Percentiles rank a stretch among this genome's conserved stretches.
phyloP scores from a whole-genome alignment of 2,329 filamentous ascomycete species.

The Falciphora oryzae region DNA sequence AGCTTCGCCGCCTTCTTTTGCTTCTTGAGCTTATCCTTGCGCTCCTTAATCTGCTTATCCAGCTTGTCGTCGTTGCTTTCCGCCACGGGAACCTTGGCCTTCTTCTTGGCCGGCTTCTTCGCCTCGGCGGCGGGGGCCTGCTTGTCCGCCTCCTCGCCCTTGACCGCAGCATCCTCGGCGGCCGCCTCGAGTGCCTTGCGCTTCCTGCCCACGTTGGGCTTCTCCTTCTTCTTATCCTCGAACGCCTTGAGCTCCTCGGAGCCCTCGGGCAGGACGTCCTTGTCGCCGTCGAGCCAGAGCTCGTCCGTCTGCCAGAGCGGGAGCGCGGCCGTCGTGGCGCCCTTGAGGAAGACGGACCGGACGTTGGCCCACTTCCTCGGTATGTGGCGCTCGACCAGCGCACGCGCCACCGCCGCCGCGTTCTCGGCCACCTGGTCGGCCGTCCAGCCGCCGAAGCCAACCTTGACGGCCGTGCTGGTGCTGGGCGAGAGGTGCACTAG shows the following conservation, averaged over 20 bases:
- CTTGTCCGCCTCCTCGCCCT: slow-evolving; percentile 20
- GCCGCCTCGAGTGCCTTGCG: slow-evolving; percentile 41
- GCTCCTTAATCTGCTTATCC: slow-evolving; percentile 53
- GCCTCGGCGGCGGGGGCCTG: slow-evolving; percentile 24
- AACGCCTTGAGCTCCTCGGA: slow-evolving; percentile 42
- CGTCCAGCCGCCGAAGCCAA: slow-evolving; percentile 70
- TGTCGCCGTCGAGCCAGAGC: slow-evolving; percentile 74
- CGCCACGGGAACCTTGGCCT: slow-evolving; percentile 17
- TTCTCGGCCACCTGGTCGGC: slow-evolving; percentile 76
- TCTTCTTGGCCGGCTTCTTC: slow-evolving; percentile 40
- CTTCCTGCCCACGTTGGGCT: slow-evolving; percentile 61
- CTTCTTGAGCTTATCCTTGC: slow-evolving; percentile 52
- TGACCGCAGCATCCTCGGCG: slow-evolving; percentile 13
- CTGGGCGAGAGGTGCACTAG: slow-evolving; percentile 74
- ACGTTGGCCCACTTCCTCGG: slow-evolving; percentile 85
- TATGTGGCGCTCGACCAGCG: slow-evolving; percentile 72
- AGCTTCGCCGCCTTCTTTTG: slow-evolving; percentile 50
- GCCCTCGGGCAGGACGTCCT: slow-evolving; percentile 59
- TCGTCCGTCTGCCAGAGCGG: slow-evolving; percentile 94
- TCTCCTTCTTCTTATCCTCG: slow-evolving; percentile 29
- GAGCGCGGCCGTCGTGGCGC: slow-evolving; percentile 77
- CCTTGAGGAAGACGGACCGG: slow-evolving; percentile 82
- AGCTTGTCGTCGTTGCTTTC: slow-evolving; percentile 47
- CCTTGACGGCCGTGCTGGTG: slow-evolving; percentile 72
- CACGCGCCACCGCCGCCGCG: slow-evolving; percentile 62